Evolutionary conservation across 352 stramenopile species (phyloP), one percentile per base, ranked within the genome.

Genomic region (Phytophthora multivora): DNA sequence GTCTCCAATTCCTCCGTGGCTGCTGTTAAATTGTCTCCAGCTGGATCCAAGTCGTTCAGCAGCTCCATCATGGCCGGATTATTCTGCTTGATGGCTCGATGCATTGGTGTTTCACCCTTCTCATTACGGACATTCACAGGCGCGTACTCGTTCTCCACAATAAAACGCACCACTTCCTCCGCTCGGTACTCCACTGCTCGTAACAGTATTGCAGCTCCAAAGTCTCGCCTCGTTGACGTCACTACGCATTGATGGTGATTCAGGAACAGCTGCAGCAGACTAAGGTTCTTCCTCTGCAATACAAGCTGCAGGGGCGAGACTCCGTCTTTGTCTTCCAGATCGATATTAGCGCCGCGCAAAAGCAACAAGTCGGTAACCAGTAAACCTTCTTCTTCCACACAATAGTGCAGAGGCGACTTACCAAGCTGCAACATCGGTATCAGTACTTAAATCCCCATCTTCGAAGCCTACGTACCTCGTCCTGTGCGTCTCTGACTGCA

Each of bases 221-320:
- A 77, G 28, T 77, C 46, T 0, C 31, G 46, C 10, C 64, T 55
- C 4, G 54, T 16, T 1, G 56, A 12, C 2, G 59, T 77, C 0
- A 38, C 41, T 16, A 72, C 69, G 4, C 52, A 54, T 15, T 64
- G 55, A 25, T 69, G 56, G 25, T 77, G 64, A 26, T 77, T 74
- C 15, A 77, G 16, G 38, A 77, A 61, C 5, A 77, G 30, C 43
- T 77, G 69, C 1, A 77, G 30, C 4, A 68, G 15, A 16, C 39
- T 71, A 21, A 68, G 1, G 31, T 68, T 57, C 4, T 12, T 21
- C 0, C 33, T 35, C n/a, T 69, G 55, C 5, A 66, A 4, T 4
- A 61, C n/a, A 2, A 71, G 21, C 0, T 5, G 3, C 10, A 77
- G 21, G 5, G 59, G 51, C 0, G 65, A 50, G 1, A 51, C 16